These are phyloP conservation scores for Pleurotus cornucopiae DNA, from an alignment of 768 basidiomycete genomes.

Conservation along the genomic window DNA sequence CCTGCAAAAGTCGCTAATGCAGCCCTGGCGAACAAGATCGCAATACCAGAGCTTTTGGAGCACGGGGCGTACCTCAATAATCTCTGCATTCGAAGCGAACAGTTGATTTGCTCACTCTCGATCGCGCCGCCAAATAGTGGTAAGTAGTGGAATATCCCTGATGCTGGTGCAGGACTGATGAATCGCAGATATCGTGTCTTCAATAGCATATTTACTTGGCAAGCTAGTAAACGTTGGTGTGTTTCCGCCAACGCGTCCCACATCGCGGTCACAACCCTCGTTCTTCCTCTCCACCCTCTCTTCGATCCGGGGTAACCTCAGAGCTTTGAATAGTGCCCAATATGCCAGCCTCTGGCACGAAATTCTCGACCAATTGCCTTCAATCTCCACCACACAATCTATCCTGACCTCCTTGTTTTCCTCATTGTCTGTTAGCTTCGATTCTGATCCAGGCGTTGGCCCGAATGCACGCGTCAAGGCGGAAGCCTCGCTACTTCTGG, in stretches of 20 bases:
- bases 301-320: constrained; percentile 39
- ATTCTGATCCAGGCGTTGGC: constrained; percentile 19
- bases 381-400: constrained; percentile 48
- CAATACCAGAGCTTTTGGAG: constrained; percentile 46
- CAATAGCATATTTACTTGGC: constrained; percentile 50
- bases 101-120: constrained; percentile 43
- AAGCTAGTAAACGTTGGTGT: constrained; percentile 68
- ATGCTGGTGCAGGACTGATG: neutral
- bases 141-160: constrained; percentile 18
- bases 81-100: constrained; percentile 49
- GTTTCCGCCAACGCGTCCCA: constrained; percentile 50
- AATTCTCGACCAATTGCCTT: constrained; percentile 43
- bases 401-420: constrained; percentile 58
- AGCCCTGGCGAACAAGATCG: constrained; percentile 32
- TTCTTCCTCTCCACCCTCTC: constrained; percentile 59
- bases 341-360: constrained; percentile 52
- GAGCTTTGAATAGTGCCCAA: constrained; percentile 14
- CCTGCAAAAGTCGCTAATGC: constrained; percentile 82
- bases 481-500: constrained; percentile 49
- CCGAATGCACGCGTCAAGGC: constrained; percentile 27
- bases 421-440: constrained; percentile 31
- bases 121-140: constrained; percentile 30
- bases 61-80: constrained; percentile 52
- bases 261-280: constrained; percentile 58
- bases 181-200: constrained; percentile 31